Evolutionary conservation across 352 stramenopile species (phyloP), one percentile per base, ranked within the genome.

Genomic region (Plasmopara muralis): DNA sequence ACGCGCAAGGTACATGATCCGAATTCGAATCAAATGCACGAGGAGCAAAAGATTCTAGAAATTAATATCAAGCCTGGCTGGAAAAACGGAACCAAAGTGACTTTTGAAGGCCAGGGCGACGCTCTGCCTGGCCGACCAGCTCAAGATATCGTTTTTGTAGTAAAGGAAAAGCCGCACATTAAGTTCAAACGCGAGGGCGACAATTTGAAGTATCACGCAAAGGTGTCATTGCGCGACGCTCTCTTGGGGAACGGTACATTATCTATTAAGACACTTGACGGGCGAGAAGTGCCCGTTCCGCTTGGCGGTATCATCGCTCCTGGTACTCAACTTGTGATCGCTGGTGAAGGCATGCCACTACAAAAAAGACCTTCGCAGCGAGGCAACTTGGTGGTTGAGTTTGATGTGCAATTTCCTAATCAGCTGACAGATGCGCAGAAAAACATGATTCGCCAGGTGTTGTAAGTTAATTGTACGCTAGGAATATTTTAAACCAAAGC

Each of bases 331-430:
- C 86, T 96, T 57, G 78, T 97, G 52, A 87, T 98, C 38, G 69
- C 79, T 14, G 92, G 92, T 10, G 97, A 98, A 66, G 96, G 96
- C 55, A 98, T 99, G 95, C 95, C 96, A 25, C 62, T 96, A 46
- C 85, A 97, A 59, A 87, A 85, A 52, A 75, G 50, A 18, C 70
- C 81, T 0, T 52, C 55, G 5, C 71, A 87, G 53, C 95, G 88
- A 54, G 95, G 95, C 35, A 94, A 98, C 57, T 66, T 99, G 10
- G 91, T 94, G 53, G 88, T 99, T 37, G 96, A 97, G 44, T 98
- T 98, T 66, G 88, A 98, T 51, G 94, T 99, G 20, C 89, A 98
- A 58, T 98, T 99, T 64, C 96, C 96, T 5, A 81, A 87, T 15
- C 74, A 72, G 5, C 77, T 99, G n/a, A 88, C 70, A 0, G 66